Base-by-base conservation (phyloP, 1,284 basidiomycete species). In the Phenoliferia sp. region DNA sequence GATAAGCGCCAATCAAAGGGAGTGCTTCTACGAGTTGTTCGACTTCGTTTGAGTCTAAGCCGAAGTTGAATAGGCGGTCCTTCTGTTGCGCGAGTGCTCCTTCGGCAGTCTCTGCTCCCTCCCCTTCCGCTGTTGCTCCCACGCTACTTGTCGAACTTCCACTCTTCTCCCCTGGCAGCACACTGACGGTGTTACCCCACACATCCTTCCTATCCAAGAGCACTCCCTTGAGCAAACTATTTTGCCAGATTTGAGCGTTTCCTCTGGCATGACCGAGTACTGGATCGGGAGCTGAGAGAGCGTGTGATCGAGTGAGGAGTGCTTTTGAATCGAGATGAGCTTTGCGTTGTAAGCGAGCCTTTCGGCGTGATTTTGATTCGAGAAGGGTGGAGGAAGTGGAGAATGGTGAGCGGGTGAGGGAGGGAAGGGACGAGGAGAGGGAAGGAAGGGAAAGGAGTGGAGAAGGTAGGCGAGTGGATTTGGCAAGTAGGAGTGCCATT, bases 251-350 rank as follows among this genome's bases (percentile, higher is more conserved):
- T 4, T 80, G 76, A 64, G 87, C 84, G 67, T 88, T 84, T 63
- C 84, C 84, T 6, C 84, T 81, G 52, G 85, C 82, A 29, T 84
- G 85, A 5, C 91, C 91, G 2, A 92, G 85, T 9, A 93, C 83
- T 62, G 88, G 84, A 73, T 89, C 87, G 17, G 90, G 87, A 61
- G 76, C 73, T 26, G 77, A 69, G 44, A 61, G 63, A 10, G 61
- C 52, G 59, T 63, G 48, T 7, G 81, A 80, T 0, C 82, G 81
- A 5, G 77, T 69, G 63, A 79, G 73, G 22, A 73, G 73, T 39
- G 69, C 65, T 61, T 76, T 78, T 66, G 78, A 73, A 22, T 75
- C 74, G 62, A 80, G 71, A 71, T 80, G 79, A 36, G 70, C 72
- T 65, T 78, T 78, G 61, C 76, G 76, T 15, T 64, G 62, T 34